Evolutionary conservation across 2,329 filamentous ascomycete genomes (phyloP), one percentile per base, ranked within the genome.

Genomic region (Ascochyta fabae): DNA sequence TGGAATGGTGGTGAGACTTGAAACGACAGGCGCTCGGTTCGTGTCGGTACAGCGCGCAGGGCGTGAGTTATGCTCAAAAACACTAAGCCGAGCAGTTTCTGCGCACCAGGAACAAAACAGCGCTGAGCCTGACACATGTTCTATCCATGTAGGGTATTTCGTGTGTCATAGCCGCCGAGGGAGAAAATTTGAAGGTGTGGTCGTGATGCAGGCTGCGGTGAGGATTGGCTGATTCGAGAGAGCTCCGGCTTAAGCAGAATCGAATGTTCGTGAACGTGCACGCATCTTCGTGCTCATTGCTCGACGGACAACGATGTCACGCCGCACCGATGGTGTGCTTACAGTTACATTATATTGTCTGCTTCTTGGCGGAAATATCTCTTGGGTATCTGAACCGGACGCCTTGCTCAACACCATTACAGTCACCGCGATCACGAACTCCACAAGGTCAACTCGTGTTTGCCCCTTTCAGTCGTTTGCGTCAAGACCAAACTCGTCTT

Each of bases 401-500:
- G 19, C 15, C 23, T 16, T 39, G 9, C 15, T 29, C 15, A 15
- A 38, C 12, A 5, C 38, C n/a, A 16, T 29, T 12, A 31, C 24
- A 13, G 24, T 38, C 34, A 39, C 12, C 36, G 16, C 36, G 6
- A 41, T 7, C 2, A n/a, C 6, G 10, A 8, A 9, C 16, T 31
- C 12, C 24, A 23, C 15, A 24, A 39, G 7, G n/a, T 9, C 7
- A 36, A 16, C 9, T 26, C n/a, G n/a, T 19, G 24, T 1, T 33
- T 9, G 7, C 8, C 9, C n/a, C 16, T 5, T 4, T 79, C 70
- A 82, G 58, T 81, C 80, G 45, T 77, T 74, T 19, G 71, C 65
- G 10, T 69, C 75, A 39, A 82, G 70, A 36, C 75, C 79, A 65
- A 79, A 81, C 55, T 81, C 80, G 52, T 78, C 77, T 68, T 81